Conservation (phyloP, 805 yeast genomes). For the Candida ulmi region DNA sequence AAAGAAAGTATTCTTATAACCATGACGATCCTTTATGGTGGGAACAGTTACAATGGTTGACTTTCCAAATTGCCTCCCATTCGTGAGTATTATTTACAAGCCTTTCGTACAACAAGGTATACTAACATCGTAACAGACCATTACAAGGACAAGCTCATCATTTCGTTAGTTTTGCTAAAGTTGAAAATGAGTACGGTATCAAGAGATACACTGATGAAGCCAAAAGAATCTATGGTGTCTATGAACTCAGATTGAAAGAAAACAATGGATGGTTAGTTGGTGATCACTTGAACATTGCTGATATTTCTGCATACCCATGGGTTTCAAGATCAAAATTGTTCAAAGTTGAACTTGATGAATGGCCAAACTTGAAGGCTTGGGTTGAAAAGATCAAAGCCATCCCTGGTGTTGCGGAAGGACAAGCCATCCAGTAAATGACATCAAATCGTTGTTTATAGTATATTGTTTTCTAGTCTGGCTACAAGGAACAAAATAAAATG, state of each 20-base stretch:
- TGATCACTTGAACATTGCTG: constrained; percentile 51
- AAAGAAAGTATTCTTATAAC: constrained; percentile 31
- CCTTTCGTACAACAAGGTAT: too few relatives aligned
- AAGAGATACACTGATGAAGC: constrained; percentile 44
- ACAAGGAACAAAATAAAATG: too few relatives aligned
- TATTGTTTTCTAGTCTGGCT: too few relatives aligned
- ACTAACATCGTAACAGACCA: constrained; percentile 25
- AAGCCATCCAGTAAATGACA: neutral
- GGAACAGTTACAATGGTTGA: constrained; percentile 43
- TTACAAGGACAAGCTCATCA: constrained; percentile 46
- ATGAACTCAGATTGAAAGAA: constrained; percentile 40
- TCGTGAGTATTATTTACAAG: constrained; percentile 21
- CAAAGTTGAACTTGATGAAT: constrained; percentile 6
- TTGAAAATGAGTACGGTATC: constrained; percentile 44
- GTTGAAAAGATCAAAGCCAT: constrained; percentile 24
- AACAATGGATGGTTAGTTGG: constrained; percentile 53
- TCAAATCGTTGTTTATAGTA: too few relatives aligned
- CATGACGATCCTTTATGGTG: constrained; percentile 38
- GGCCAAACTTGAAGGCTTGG: constrained; percentile 37
- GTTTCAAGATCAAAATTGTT: constrained; percentile 33
- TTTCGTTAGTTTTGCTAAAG: constrained; percentile 38
- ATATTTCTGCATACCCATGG: constrained; percentile 44
- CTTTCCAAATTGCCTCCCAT: constrained; percentile 49
- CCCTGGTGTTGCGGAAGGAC: constrained; percentile 22
- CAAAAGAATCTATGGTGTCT: constrained; percentile 42